phyloP scores from a whole-genome alignment of 495 filamentous ascomycete species.

The Aspergillus sparsus region DNA sequence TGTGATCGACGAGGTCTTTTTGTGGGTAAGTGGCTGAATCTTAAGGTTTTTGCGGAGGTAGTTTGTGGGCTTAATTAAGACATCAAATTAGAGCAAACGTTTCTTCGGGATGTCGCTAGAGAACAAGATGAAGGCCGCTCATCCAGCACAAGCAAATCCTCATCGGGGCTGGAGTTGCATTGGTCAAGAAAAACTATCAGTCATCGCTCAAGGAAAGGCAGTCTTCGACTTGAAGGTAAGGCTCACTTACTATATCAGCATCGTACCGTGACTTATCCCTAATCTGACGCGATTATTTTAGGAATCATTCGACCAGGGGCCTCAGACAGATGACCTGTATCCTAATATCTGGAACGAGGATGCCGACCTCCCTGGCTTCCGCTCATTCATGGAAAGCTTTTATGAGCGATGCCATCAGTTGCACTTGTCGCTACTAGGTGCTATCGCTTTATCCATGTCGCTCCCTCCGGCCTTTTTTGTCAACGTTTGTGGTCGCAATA shows the following conservation, averaged over 20 bases:
- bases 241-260: not conserved
- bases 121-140: constrained; percentile 53
- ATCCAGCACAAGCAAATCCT: constrained; percentile 50
- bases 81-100: constrained; percentile 14
- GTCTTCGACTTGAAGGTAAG: constrained; percentile 33
- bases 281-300: constrained; percentile 18
- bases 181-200: constrained; percentile 57
- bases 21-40: constrained; percentile 23
- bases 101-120: constrained; percentile 46
- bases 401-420: constrained; percentile 23
- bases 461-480: constrained; percentile 49
- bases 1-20: constrained; percentile 27
- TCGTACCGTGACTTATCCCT: not conserved
- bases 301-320: constrained; percentile 66
- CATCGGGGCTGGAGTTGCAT: constrained; percentile 58
- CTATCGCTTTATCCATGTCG: constrained; percentile 45
- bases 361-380: constrained; percentile 58
- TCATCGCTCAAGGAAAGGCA: constrained; percentile 36
- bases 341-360: constrained; percentile 62
- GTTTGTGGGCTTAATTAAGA: too few relatives aligned
- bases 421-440: constrained; percentile 38
- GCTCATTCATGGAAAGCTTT: constrained; percentile 56
- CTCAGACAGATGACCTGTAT: constrained; percentile 41
- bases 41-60: not conserved
- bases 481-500: constrained; percentile 46